phyloP scores from a whole-genome alignment of 306 rosid species.

The Abrus precatorius region DNA sequence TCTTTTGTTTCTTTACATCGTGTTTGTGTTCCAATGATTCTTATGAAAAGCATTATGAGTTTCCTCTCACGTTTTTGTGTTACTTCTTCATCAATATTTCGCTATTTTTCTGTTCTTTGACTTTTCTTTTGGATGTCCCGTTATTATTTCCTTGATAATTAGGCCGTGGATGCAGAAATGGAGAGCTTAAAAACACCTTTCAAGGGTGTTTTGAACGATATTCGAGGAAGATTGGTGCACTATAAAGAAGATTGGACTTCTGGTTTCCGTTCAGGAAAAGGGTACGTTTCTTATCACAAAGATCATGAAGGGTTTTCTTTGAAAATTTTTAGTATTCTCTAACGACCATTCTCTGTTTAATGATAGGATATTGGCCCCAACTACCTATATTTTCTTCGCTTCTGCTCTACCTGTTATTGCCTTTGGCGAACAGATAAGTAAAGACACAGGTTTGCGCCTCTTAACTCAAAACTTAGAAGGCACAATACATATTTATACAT shows the following conservation, averaged over 20 bases:
- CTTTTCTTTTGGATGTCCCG: not conserved
- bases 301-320: not conserved
- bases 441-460: slow-evolving; percentile 68
- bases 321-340: slow-evolving; percentile 9
- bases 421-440: slow-evolving; percentile 75
- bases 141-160: not conserved
- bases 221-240: slow-evolving; percentile 67
- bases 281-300: slow-evolving; percentile 53
- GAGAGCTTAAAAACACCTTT: slow-evolving; percentile 64
- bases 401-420: slow-evolving; percentile 90
- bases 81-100: not conserved
- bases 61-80: not conserved
- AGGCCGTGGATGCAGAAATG: slow-evolving; percentile 55
- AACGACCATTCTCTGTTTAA: slow-evolving; percentile 12
- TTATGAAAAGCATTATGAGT: too few species aligned
- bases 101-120: too few species aligned
- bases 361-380: slow-evolving; percentile 80
- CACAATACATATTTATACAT: too few species aligned
- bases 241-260: slow-evolving; percentile 83
- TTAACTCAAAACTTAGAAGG: too few species aligned
- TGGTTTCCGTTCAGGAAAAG: slow-evolving; percentile 69
- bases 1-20: not conserved
- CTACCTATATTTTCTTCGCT: slow-evolving; percentile 79
- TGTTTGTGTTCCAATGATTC: not conserved
- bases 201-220: slow-evolving; percentile 69